Evolutionary conservation across 768 basidiomycete species (phyloP).

Genomic region (Boletus pseudo-olivaceus): DNA sequence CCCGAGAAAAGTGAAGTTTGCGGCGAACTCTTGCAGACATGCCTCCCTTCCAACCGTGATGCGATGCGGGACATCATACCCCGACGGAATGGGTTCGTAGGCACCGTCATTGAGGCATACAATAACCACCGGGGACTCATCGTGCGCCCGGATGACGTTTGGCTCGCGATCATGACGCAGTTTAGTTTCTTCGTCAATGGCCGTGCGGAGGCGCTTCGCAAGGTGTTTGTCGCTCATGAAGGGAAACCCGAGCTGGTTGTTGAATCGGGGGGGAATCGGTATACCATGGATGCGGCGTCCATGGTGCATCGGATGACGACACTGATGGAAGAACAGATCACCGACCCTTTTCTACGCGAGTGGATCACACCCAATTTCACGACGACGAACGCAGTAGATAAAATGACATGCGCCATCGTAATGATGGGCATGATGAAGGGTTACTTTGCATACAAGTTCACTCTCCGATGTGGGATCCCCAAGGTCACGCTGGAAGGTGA

Average conservation of each 20-base stretch:
- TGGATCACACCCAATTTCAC: constrained; percentile 45
- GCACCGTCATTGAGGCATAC: constrained; percentile 34
- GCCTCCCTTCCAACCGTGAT: constrained; percentile 18
- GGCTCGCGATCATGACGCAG: constrained; percentile 36
- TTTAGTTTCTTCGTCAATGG: constrained; percentile 41
- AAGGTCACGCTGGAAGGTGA: constrained; percentile 43
- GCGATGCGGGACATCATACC: constrained; percentile 29
- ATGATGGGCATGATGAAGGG: constrained; percentile 43
- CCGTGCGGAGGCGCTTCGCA: constrained; percentile 33
- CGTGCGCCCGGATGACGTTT: constrained; percentile 49
- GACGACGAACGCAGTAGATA: constrained; percentile 42
- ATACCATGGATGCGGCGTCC: constrained; percentile 31
- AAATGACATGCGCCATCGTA: constrained; percentile 35
- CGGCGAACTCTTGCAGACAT: constrained; percentile 28
- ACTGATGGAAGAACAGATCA: constrained; percentile 23
- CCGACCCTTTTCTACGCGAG: constrained; percentile 27
- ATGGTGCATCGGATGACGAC: constrained; percentile 23
- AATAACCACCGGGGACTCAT: constrained; percentile 37
- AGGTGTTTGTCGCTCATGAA: constrained; percentile 27
- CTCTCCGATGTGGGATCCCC: constrained; percentile 39
- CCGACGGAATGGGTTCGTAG: constrained; percentile 34
- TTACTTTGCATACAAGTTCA: constrained; percentile 37
- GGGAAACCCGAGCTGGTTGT: constrained; percentile 28
- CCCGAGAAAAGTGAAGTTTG: constrained; percentile 23
- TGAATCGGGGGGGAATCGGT: constrained; percentile 13